Evolutionary conservation across 495 filamentous ascomycete species (phyloP).

Genomic region (Podospora bellae-mahoneyi): DNA sequence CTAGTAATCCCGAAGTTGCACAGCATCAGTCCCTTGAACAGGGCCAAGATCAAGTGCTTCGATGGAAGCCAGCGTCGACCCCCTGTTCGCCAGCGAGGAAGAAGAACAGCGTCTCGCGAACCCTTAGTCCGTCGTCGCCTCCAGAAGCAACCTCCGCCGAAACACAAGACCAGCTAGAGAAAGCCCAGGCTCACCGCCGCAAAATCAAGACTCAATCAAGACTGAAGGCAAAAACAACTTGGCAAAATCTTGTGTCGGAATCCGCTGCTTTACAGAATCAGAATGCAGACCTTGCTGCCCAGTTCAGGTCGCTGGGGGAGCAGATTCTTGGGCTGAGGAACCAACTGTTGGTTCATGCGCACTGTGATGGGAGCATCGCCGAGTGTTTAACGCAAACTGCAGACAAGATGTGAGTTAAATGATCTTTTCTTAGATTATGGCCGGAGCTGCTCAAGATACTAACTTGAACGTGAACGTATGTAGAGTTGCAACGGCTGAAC

Average conservation of each 20-base stretch:
- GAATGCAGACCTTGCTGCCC: constrained; percentile 2
- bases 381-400: background rate
- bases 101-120: background rate
- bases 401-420: background rate
- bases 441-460: background rate
- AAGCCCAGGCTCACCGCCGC: background rate
- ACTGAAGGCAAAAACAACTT: background rate
- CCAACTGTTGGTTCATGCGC: background rate
- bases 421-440: background rate
- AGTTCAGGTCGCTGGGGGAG: background rate
- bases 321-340: background rate
- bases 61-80: background rate
- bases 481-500: background rate
- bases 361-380: background rate
- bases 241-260: background rate
- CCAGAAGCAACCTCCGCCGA: background rate
- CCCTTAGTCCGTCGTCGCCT: background rate
- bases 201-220: background rate
- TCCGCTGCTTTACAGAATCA: background rate
- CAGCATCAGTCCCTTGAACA: background rate
- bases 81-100: background rate
- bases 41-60: background rate
- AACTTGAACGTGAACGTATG: background rate
- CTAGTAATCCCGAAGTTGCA: background rate
- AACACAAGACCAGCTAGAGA: background rate